Evolutionary conservation across 2,329 filamentous ascomycete genomes (phyloP), one percentile per base, ranked within the genome.

Genomic region (Penicillium sp.): DNA sequence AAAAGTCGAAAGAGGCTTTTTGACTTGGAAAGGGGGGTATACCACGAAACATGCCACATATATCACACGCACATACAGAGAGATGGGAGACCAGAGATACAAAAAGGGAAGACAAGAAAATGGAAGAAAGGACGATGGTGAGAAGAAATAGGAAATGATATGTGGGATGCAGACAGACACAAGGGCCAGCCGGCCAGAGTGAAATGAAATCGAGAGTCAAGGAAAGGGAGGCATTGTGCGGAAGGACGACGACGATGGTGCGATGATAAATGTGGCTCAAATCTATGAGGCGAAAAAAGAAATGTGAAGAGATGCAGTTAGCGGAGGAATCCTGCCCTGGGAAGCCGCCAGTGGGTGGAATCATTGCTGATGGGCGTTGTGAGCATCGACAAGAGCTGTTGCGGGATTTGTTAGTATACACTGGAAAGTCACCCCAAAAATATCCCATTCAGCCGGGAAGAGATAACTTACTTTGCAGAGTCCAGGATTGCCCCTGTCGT

Each of bases 401-500:
- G 45, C 7, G 57, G 68, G 59, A 71, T 8, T 28, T 56, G 61
- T 63, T 57, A 65, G 63, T 45, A 50, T 50, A 4, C 24, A 42
- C 22, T n/a, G n/a, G 22, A 42, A 5, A 2, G 17, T 40, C 17
- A 17, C 1, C n/a, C 33, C 33, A 38, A 9, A n/a, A 10, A 10
- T 6, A 42, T n/a, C 45, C 57, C 60, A 22, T 30, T 13, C 9
- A 19, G 40, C 26, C 17, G 51, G 22, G n/a, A 54, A 12, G 75
- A n/a, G 15, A n/a, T 19, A 26, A 54, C 81, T 79, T 77, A 85
- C 83, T 78, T 64, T 79, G 79, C 55, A 87, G 74, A 55, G 84
- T 79, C 66, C 82, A 79, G 38, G 77, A 75, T 72, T 87, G 85
- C 50, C 83, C 82, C 68, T 82, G 79, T 60, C 79, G 78, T 59